phyloP scores from a whole-genome alignment of 2,329 filamentous ascomycete species.

The Pseudogymnoascus sp. region DNA sequence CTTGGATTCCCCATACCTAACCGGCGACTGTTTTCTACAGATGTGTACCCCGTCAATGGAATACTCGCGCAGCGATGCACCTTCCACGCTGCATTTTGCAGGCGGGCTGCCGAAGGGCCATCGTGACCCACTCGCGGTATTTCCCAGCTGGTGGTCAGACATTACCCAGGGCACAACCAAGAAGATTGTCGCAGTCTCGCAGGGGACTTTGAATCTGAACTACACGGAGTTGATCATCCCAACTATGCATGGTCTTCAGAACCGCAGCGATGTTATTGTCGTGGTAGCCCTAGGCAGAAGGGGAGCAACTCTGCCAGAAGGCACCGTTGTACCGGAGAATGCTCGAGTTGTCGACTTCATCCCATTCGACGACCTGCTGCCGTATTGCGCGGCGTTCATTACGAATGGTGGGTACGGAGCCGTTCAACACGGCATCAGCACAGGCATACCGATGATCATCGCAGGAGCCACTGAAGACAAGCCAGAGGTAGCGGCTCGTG shows the following conservation, averaged over 20 bases:
- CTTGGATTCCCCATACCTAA: constrained; percentile 20
- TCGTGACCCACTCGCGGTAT: constrained; percentile 22
- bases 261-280: constrained; percentile 28
- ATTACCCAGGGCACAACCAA: constrained; percentile 32
- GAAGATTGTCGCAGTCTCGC: constrained; percentile 30
- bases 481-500: constrained; percentile 24
- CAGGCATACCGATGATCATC: constrained; percentile 29
- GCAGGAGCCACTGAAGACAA: constrained; percentile 30
- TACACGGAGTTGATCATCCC: constrained; percentile 29
- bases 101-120: constrained; percentile 33
- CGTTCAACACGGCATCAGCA: constrained; percentile 27
- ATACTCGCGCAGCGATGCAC: constrained; percentile 30
- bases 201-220: constrained; percentile 28
- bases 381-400: constrained; percentile 27
- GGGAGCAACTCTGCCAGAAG: constrained; percentile 24
- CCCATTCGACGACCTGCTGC: constrained; percentile 30
- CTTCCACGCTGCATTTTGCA: constrained; percentile 34
- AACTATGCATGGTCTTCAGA: constrained; percentile 28
- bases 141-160: constrained; percentile 39
- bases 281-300: constrained; percentile 26
- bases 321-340: constrained; percentile 26
- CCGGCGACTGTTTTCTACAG: constrained; percentile 26
- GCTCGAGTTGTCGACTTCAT: constrained; percentile 30
- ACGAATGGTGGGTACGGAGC: constrained; percentile 32
- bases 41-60: constrained; percentile 31